phyloP scores from a whole-genome alignment of 257 asterid genomes.

The Agastache rugosa region DNA sequence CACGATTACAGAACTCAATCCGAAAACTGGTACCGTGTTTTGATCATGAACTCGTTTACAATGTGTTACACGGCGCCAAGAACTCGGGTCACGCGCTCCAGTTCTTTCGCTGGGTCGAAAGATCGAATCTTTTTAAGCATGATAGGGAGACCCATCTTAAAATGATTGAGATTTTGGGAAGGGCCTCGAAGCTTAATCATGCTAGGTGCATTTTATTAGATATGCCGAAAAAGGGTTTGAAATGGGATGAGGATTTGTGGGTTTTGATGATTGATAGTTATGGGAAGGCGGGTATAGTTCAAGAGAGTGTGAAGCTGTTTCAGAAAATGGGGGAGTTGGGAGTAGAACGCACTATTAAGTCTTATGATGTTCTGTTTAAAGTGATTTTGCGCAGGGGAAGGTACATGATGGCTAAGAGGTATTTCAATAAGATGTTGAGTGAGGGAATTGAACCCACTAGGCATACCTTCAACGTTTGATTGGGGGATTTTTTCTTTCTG shows the following conservation, averaged over 20 bases:
- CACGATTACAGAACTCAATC: conserved; percentile 87
- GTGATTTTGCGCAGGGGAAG: conserved; percentile 84
- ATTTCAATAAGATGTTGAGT: conserved; percentile 78
- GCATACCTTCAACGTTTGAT: conserved; percentile 80
- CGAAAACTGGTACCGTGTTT: conserved; percentile 70
- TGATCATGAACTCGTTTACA: conserved; percentile 77
- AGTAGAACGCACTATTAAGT: conserved; percentile 63
- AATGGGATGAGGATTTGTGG: conserved; percentile 97
- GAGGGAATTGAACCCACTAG: conserved; percentile 81
- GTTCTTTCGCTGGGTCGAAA: conserved; percentile 94
- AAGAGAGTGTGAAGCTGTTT: conserved; percentile 90
- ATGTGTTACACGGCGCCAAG: conserved; percentile 71
- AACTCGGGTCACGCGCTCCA: conserved; percentile 89
- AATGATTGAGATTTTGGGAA: conserved; percentile 78
- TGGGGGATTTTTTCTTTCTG: conserved; percentile 85
- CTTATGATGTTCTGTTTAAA: conserved; percentile 73
- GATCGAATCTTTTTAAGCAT: conserved; percentile 69
- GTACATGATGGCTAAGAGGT: conserved; percentile 86
- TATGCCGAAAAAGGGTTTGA: conserved; percentile 80
- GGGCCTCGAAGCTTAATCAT: conserved; percentile 78
- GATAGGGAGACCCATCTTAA: conserved; percentile 70
- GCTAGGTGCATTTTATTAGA: conserved; percentile 86
- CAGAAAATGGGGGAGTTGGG: conserved; percentile 83
- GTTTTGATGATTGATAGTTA: conserved; percentile 78
- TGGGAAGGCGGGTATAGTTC: conserved; percentile 87